Evolutionary conservation across 805 yeast genomes (phyloP).

Genomic region (Starmerella bombi): DNA sequence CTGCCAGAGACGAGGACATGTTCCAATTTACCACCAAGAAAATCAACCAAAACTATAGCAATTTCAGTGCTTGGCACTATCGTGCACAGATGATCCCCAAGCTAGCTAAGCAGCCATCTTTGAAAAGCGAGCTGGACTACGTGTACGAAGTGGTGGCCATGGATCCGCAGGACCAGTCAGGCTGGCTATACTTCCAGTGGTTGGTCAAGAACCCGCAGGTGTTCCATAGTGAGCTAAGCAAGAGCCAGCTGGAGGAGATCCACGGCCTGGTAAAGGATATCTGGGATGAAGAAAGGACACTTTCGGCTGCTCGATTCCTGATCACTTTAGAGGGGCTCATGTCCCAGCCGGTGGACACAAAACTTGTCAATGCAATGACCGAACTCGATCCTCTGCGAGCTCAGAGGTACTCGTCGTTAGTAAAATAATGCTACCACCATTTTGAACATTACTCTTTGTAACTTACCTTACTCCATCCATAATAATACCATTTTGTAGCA

Average conservation of each 20-base stretch:
- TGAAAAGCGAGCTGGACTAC: slow-evolving; percentile 48
- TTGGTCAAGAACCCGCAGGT: slow-evolving; percentile 33
- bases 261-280: slow-evolving; percentile 33
- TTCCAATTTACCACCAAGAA: slow-evolving; percentile 63
- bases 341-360: slow-evolving; percentile 1
- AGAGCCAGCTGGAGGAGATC: slow-evolving; percentile 61
- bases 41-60: slow-evolving; percentile 74
- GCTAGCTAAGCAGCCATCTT: slow-evolving; percentile 26
- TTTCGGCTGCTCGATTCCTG: slow-evolving; percentile 12
- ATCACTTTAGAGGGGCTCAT: neutral
- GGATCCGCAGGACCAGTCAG: slow-evolving; percentile 88
- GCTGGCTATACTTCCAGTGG: slow-evolving; percentile 87
- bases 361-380: slow-evolving; percentile 25
- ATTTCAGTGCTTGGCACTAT: slow-evolving; percentile 94
- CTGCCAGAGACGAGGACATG: slow-evolving; percentile 26
- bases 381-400: slow-evolving; percentile 23
- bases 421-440: too few relatives aligned
- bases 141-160: slow-evolving; percentile 77
- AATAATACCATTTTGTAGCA: too few relatives aligned
- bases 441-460: too few relatives aligned
- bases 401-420: slow-evolving; percentile 22
- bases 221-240: slow-evolving; percentile 33
- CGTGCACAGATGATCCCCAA: slow-evolving; percentile 55
- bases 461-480: too few relatives aligned
- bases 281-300: slow-evolving; percentile 14